These are phyloP conservation scores for Phytophthora lateralis DNA, from an alignment of 352 stramenopile species.

Conservation along the genomic window DNA sequence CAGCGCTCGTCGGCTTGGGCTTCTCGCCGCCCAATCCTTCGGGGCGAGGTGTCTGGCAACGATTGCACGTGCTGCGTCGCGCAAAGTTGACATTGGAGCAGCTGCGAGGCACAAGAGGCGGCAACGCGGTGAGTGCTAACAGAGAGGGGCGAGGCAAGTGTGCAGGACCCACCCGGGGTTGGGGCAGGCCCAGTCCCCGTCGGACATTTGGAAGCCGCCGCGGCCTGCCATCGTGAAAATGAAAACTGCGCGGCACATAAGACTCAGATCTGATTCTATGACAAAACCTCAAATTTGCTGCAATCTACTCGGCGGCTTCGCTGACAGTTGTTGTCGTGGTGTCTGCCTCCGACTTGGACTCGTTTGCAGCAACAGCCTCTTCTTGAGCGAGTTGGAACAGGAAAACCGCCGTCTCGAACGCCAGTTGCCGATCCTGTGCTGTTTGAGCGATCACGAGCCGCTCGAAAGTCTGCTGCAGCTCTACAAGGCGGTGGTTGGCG, in stretches of 20 bases:
- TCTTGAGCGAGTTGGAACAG: conserved; percentile 76
- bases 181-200: conserved; percentile 83
- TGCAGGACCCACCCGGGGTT: conserved; percentile 61
- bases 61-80: conserved; percentile 79
- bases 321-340: conserved; percentile 16
- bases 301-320: conserved; percentile 16
- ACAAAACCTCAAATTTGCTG: conserved; percentile 28
- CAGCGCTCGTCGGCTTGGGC: conserved; percentile 33
- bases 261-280: conserved; percentile 40
- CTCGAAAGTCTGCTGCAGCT: conserved; percentile 74
- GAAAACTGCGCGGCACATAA: conserved; percentile 6
- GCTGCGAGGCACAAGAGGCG: conserved; percentile 34
- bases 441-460: conserved; percentile 62
- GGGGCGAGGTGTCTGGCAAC: conserved; percentile 68
- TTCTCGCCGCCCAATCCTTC: conserved; percentile 43
- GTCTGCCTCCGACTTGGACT: conserved; percentile 12
- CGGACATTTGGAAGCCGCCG: conserved; percentile 58
- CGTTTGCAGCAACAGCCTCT: conserved; percentile 11
- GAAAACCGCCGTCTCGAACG: conserved; percentile 62
- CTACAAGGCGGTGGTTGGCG: conserved; percentile 60
- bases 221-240: conserved; percentile 40
- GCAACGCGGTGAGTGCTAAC: background rate
- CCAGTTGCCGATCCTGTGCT: conserved; percentile 51
- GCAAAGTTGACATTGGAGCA: conserved; percentile 89
- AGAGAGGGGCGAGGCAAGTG: background rate